Conservation (phyloP, 2,329 filamentous ascomycete genomes). For the Penicillium sp. region DNA sequence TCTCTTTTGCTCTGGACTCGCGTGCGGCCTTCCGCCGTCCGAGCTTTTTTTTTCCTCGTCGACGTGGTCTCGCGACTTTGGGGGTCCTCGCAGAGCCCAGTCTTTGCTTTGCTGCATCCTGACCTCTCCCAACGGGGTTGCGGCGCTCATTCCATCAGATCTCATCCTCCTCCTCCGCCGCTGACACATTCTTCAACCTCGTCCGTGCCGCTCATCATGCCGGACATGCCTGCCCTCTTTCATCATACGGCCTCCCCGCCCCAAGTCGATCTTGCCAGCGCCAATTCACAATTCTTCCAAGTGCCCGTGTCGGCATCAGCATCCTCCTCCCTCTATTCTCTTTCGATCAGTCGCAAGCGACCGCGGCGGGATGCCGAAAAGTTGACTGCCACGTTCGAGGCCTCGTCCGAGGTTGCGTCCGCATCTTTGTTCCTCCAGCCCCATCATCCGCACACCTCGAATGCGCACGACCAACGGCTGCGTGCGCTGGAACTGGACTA, state of each 20-base stretch:
- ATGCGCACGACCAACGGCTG: constrained; percentile 21
- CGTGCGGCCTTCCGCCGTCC: not conserved
- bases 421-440: constrained; percentile 36
- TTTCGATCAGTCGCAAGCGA: constrained; percentile 31
- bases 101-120: not conserved
- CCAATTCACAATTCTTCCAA: constrained; percentile 35
- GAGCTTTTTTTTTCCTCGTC: not conserved
- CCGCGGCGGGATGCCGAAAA: constrained; percentile 24
- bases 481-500: constrained; percentile 34
- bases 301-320: constrained; percentile 32
- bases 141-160: not conserved
- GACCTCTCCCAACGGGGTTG: not conserved
- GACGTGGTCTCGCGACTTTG: not conserved
- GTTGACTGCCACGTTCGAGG: constrained; percentile 20
- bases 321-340: constrained; percentile 34
- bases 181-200: no score
- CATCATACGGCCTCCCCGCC: constrained; percentile 33
- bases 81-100: no score
- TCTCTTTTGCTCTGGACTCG: not conserved
- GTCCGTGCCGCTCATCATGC: constrained; percentile 11
- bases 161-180: not conserved
- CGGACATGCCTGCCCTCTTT: constrained; percentile 31
- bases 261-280: constrained; percentile 35
- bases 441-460: constrained; percentile 32
- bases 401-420: constrained; percentile 23